Conservation (phyloP, 148 eudicot species). For the Nyssa sinensis region DNA sequence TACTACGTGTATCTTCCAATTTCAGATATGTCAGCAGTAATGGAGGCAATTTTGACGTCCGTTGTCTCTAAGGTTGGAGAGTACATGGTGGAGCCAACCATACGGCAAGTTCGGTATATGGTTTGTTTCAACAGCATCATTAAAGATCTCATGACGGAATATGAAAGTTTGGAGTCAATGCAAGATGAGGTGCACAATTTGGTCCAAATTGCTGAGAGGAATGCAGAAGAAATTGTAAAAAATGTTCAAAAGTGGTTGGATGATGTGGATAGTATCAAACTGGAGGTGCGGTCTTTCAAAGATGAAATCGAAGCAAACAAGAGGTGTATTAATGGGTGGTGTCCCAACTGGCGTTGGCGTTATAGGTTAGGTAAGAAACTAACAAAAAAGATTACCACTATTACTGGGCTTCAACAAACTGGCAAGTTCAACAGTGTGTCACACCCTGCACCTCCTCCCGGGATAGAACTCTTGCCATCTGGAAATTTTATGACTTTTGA, state of each 20-base stretch:
- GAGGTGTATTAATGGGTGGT: conserved; percentile 1
- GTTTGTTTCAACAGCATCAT: background rate
- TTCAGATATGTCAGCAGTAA: background rate
- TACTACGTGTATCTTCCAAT: background rate
- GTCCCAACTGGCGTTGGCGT: background rate
- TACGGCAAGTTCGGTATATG: background rate
- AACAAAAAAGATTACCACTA: background rate
- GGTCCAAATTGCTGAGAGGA: background rate
- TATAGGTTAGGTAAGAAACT: background rate
- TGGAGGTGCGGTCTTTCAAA: background rate
- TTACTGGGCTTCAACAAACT: background rate
- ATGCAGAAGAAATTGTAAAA: background rate
- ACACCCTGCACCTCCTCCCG: background rate
- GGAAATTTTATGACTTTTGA: background rate
- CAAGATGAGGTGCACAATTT: background rate
- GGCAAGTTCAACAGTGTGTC: background rate
- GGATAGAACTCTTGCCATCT: background rate
- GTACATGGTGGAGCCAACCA: conserved; percentile 1
- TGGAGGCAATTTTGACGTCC: background rate
- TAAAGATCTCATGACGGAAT: background rate
- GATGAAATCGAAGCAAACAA: background rate
- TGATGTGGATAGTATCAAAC: background rate
- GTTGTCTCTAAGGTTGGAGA: background rate
- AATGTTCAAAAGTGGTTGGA: background rate
- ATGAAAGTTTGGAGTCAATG: background rate